Conservation (phyloP, 257 asterid genomes). For the Capsicum chinense region DNA sequence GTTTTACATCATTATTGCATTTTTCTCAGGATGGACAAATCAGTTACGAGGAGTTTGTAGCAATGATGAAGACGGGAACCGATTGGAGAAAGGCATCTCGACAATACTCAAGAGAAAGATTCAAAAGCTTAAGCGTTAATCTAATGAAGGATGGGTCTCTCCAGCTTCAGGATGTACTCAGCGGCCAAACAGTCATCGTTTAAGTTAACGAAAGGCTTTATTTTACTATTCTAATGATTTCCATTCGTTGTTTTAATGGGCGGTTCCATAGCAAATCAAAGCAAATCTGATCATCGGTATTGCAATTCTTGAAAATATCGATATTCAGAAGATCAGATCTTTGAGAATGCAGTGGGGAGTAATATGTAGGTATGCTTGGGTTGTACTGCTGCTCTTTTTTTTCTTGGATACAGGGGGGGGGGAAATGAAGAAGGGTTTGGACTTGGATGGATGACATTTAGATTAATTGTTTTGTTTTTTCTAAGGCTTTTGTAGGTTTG, state of each 20-base stretch:
- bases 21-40: conserved; percentile 71
- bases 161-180: conserved; percentile 80
- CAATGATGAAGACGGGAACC: conserved; percentile 92
- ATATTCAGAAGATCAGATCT: conserved; percentile 24
- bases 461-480: background rate
- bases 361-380: conserved; percentile 21
- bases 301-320: conserved; percentile 6
- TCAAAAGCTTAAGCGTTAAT: conserved; percentile 86
- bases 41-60: conserved; percentile 84
- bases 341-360: background rate
- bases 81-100: conserved; percentile 97
- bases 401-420: conserved; percentile 6
- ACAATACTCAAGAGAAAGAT: conserved; percentile 89
- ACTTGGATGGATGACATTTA: conserved; percentile 21
- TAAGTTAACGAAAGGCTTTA: conserved; percentile 38
- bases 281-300: background rate
- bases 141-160: conserved; percentile 89
- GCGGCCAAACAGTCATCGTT: conserved; percentile 70
- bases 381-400: conserved; percentile 2
- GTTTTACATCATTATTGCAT: conserved; percentile 26
- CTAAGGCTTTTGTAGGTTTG: conserved; percentile 6
- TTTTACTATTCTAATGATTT: conserved; percentile 26
- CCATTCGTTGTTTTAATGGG: background rate
- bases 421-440: background rate
- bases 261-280: conserved; percentile 3